Evolutionary conservation across 2,329 filamentous ascomycete species (phyloP).

Genomic region (Colletotrichum viniferum): DNA sequence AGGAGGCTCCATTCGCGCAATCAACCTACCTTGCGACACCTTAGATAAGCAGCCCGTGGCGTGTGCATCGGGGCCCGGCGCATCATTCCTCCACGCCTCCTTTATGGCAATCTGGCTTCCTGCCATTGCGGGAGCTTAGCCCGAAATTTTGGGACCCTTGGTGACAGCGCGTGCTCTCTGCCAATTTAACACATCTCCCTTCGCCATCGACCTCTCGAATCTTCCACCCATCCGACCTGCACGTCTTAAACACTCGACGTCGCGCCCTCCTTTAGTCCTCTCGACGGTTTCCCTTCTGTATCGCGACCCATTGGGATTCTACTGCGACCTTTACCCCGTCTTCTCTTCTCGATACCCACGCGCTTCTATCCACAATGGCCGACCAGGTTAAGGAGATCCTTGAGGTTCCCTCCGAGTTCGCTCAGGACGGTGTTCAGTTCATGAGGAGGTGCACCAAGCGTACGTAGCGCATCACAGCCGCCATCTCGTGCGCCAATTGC

Average conservation of each 20-base stretch:
- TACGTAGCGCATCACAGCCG: slow-evolving; percentile 35
- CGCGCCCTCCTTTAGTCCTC: slow-evolving; percentile 4
- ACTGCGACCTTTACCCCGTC: not conserved
- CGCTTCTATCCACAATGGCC: slow-evolving; percentile 52
- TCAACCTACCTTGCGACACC: not conserved
- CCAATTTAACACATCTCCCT: slow-evolving; percentile 24
- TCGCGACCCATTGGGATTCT: slow-evolving; percentile 11
- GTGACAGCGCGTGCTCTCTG: slow-evolving; percentile 8
- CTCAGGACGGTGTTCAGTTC: slow-evolving; percentile 67
- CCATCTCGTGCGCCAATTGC: not conserved
- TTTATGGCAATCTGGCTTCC: slow-evolving; percentile 25
- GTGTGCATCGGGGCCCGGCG: slow-evolving; percentile 9
- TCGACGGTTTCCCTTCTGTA: not conserved
- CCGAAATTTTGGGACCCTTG: slow-evolving; percentile 18
- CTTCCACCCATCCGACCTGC: slow-evolving; percentile 17
- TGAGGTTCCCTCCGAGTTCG: slow-evolving; percentile 70
- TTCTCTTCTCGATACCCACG: slow-evolving; percentile 12
- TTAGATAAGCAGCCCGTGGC: slow-evolving; percentile 9
- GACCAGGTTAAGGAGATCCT: slow-evolving; percentile 74
- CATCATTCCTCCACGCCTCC: slow-evolving; percentile 20
- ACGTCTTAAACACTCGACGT: slow-evolving; percentile 17
- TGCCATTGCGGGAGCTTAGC: slow-evolving; percentile 12
- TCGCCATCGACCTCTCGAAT: slow-evolving; percentile 15
- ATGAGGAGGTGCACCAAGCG: slow-evolving; percentile 67
- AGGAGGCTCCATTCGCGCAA: not conserved